These are phyloP conservation scores for Xylariaceae sp. DNA, from an alignment of 2,329 filamentous ascomycete genomes.

Conservation along the genomic window DNA sequence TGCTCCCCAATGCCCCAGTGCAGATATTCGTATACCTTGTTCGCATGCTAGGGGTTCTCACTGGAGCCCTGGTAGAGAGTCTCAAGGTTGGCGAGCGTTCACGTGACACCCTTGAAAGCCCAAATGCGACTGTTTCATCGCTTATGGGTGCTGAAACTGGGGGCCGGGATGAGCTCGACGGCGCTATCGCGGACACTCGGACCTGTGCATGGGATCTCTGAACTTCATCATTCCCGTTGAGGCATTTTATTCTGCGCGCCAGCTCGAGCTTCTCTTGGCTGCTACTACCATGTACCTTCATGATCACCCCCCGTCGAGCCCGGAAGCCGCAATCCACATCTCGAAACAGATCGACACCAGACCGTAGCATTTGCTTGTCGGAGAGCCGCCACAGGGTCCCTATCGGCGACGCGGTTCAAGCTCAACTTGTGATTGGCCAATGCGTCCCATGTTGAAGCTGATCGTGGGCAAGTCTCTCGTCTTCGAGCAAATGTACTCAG, in stretches of 20 bases:
- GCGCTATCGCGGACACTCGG: conserved; percentile 8
- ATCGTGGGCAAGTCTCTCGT: conserved; percentile 11
- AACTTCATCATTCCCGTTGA: conserved; percentile 13
- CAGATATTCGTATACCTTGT: conserved; percentile 3
- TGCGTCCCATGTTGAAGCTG: conserved; percentile 11
- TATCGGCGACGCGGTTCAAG: conserved; percentile 10
- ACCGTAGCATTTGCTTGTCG: conserved; percentile 18
- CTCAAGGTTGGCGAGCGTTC: conserved; percentile 7
- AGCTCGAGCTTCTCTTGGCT: conserved; percentile 12
- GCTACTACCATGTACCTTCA: conserved; percentile 8
- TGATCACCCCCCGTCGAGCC: no score
- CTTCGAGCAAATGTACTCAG: neutral
- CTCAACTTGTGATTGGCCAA: conserved; percentile 14
- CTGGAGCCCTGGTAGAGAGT: no score
- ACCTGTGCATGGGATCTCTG: conserved; percentile 11
- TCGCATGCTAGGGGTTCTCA: no score
- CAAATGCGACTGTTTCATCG: conserved; percentile 19
- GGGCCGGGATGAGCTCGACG: conserved; percentile 6
- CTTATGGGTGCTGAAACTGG: conserved; percentile 21
- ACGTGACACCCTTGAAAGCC: conserved; percentile 15
- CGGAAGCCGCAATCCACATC: conserved; percentile 1
- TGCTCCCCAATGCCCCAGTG: no score
- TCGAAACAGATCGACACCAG: conserved; percentile 24
- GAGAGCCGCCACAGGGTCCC: conserved; percentile 8
- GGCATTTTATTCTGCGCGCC: conserved; percentile 21